These are phyloP conservation scores for Backusella tarrabulga DNA, from an alignment of 192 early-diverging fungal species.

Conservation along the genomic window DNA sequence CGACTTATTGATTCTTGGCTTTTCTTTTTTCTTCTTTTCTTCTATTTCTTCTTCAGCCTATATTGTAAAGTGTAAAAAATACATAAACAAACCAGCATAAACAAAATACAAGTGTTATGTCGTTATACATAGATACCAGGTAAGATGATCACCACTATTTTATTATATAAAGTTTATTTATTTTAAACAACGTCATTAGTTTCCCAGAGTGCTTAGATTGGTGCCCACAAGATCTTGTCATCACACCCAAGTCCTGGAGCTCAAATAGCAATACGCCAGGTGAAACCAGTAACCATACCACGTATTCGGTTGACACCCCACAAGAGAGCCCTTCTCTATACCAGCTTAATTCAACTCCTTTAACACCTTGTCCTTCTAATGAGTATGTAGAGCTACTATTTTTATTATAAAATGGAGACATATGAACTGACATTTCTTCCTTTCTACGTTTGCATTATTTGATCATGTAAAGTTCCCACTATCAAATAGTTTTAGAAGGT, in stretches of 20 bases:
- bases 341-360: not conserved
- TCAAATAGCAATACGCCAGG: not conserved
- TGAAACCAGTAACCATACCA: not conserved
- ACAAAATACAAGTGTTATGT: not conserved
- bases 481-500: conserved; percentile 6
- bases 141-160: not conserved
- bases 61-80: not conserved
- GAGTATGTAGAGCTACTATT: not conserved
- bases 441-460: not conserved
- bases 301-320: not conserved
- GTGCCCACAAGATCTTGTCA: conserved; percentile 1
- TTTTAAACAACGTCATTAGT: not conserved
- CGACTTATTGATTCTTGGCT: not conserved
- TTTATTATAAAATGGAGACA: not conserved
- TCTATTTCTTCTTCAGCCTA: not conserved
- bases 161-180: not conserved
- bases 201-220: conserved; percentile 1
- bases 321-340: not conserved
- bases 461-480: not conserved
- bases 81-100: not conserved
- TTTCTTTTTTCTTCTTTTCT: not conserved
- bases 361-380: not conserved
- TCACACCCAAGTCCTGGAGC: not conserved
- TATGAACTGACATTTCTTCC: not conserved
- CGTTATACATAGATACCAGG: conserved; percentile 7